Evolutionary conservation across 257 asterid genomes (phyloP).

Genomic region (Przewalskia tangutica): DNA sequence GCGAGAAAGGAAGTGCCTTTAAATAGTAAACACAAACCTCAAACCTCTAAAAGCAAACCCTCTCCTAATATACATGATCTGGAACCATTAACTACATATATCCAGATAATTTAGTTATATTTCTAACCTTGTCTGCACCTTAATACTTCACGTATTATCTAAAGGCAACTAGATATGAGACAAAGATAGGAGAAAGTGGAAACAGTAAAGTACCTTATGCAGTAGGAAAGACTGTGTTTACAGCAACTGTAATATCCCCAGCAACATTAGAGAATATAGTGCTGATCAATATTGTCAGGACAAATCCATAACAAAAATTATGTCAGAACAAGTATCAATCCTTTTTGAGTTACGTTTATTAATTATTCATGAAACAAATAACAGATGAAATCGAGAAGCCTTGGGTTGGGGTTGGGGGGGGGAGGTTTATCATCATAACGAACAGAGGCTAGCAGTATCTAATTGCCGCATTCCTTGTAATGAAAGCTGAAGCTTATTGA

Average conservation of each 20-base stretch:
- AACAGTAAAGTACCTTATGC: conserved; percentile 36
- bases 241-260: conserved; percentile 51
- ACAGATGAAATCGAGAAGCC: not conserved
- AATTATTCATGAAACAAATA: not conserved
- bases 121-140: not conserved
- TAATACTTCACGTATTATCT: not conserved
- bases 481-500: not conserved
- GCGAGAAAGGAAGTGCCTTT: not conserved
- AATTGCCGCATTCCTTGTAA: not conserved
- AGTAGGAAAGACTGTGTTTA: conserved; percentile 43
- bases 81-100: not conserved
- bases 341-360: not conserved
- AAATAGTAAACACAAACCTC: not conserved
- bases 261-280: conserved; percentile 60
- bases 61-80: not conserved
- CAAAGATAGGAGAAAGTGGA: not conserved
- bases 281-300: not conserved
- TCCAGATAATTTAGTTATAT: not conserved
- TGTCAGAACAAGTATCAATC: not conserved
- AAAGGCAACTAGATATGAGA: not conserved
- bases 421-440: not conserved
- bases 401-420: not conserved
- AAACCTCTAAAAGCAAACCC: not conserved
- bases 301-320: not conserved
- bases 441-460: not conserved